Evolutionary conservation across 192 early-diverging fungal genomes (phyloP), one percentile per base, ranked within the genome.

Genomic region (Spizellomyces punctatus): DNA sequence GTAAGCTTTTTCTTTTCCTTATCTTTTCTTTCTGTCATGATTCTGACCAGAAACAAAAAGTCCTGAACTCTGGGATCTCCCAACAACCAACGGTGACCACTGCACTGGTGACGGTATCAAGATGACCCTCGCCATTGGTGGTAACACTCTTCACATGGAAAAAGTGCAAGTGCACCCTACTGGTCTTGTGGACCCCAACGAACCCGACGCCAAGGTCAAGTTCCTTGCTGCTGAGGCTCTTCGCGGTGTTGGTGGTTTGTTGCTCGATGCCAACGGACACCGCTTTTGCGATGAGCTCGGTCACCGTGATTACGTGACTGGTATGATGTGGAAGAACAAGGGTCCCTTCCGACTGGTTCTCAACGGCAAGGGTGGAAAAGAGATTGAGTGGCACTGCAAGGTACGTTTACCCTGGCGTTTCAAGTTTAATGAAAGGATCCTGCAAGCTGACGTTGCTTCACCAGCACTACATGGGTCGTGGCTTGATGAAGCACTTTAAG

Each of bases 141-240:
- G 89, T 27, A 92, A 91, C 82, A 87, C 90, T 60, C 90, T 96
- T 63, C 94, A 95, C 83, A 90, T 98, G 88, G 93, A 98, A 67
- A 95, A 93, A 80, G 92, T 98, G 59, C 96, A 98, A 81, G 93
- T 98, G 45, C 94, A 98, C 74, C 96, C 96, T n/a, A 98, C 96
- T 42, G 96, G 96, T 71, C 84, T 96, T 64, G 94, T 98, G 46
- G 91, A 94, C 71, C 90, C 91, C 52, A 86, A 85, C n/a, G 93
- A 95, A 46, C 94, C 94, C 14, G 85, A 91, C 71, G 91, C 91
- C 63, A 91, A 93, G 72, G 91, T 94, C 76, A 95, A 95, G 88
- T 94, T 98, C 79, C 82, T 98, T 74, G 96, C 96, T 48, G 95
- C 96, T 19, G 96, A 98, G 80, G 95, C 96, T 9, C 90, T 98